phyloP scores from a whole-genome alignment of 2,329 filamentous ascomycete species.

The Apiospora kogelbergensis region DNA sequence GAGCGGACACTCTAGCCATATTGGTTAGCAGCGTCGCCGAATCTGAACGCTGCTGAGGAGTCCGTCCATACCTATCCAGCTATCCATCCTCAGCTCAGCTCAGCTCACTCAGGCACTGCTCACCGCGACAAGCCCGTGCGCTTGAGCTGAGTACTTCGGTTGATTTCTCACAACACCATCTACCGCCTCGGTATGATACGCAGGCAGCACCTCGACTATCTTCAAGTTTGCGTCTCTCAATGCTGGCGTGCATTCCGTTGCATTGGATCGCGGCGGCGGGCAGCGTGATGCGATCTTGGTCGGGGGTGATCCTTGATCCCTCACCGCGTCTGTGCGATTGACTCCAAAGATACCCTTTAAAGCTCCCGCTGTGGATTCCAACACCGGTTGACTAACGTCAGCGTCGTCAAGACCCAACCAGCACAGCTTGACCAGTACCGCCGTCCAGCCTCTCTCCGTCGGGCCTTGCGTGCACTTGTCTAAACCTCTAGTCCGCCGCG shows the following conservation, averaged over 20 bases:
- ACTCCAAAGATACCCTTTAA: slow-evolving; percentile 9
- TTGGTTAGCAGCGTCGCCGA: neutral
- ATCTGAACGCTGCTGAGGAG: neutral
- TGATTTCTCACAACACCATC: neutral
- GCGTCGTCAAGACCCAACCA: neutral
- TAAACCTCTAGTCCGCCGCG: neutral
- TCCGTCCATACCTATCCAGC: neutral
- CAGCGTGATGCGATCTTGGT: neutral
- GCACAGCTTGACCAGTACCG: neutral
- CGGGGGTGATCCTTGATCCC: neutral
- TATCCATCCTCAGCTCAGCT: no score
- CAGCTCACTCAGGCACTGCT: neutral
- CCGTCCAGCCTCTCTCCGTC: neutral
- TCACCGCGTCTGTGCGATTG: slow-evolving; percentile 9
- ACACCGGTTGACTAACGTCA: neutral
- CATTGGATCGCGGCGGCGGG: neutral
- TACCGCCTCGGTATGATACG: neutral
- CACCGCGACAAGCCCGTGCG: neutral
- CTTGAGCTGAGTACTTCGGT: neutral
- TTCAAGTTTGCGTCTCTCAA: neutral
- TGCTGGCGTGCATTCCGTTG: neutral
- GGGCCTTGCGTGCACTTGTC: neutral
- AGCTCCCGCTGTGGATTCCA: slow-evolving; percentile 1
- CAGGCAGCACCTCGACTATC: neutral
- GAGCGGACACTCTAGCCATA: neutral